phyloP scores from a whole-genome alignment of 345 rosid genomes.

The Mallotus nudiflorus region DNA sequence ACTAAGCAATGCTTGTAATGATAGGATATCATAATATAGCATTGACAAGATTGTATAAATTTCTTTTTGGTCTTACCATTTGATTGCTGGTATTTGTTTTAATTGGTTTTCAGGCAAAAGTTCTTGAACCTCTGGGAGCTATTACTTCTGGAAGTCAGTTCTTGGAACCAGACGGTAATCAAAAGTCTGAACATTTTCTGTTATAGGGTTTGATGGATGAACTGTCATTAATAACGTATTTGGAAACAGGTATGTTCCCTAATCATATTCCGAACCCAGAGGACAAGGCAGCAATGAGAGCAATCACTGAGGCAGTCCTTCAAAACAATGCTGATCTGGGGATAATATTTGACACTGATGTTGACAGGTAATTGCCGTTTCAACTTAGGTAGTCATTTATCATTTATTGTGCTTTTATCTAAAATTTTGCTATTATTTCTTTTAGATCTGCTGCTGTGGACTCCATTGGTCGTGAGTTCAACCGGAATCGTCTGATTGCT shows the following conservation, averaged over 20 bases:
- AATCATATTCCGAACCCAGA: conserved; percentile 99
- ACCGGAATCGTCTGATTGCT: conserved; percentile 92
- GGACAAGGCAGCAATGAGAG: conserved; percentile 90
- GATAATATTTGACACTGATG: conserved; percentile 97
- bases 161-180: conserved; percentile 93
- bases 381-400: neutral
- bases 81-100: conserved; percentile 11
- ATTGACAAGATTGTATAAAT: neutral
- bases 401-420: neutral
- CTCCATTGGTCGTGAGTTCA: conserved; percentile 78
- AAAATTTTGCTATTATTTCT: neutral
- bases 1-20: neutral
- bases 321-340: conserved; percentile 91
- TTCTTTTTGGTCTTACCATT: neutral
- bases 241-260: conserved; percentile 77
- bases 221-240: conserved; percentile 5
- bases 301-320: conserved; percentile 86
- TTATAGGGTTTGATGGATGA: conserved; percentile 8
- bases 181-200: conserved; percentile 8
- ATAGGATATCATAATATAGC: neutral
- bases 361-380: conserved; percentile 63
- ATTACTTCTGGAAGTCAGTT: conserved; percentile 89
- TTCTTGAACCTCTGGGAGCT: conserved; percentile 97
- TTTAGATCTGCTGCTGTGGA: conserved; percentile 99
- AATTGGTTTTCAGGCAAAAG: conserved; percentile 64